Base-by-base conservation (phyloP, 2,329 filamentous ascomycete genomes). In the Ceratocystis eucalypticola region DNA sequence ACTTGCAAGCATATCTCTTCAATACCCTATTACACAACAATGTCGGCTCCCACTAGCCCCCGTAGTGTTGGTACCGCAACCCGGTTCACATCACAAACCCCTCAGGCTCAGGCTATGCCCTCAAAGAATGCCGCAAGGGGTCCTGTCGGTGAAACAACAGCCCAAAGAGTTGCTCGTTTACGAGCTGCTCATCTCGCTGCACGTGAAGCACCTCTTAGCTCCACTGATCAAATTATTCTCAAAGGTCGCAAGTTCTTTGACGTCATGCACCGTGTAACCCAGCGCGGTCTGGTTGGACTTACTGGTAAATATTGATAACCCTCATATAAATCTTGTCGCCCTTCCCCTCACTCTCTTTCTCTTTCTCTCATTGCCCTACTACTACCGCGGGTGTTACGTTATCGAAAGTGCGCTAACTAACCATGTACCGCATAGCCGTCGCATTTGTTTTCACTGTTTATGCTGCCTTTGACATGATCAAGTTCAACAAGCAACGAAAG, bases 21-120 rank as follows among this genome's bases (percentile, higher is more conserved):
- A 17, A 20, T 45, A 44, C 10, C 17, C 30, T 45, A 66, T 37
- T 59, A 12, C 25, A 48, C 30, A 48, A 68, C 68, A 71, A 79
- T 79, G 77, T 74, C 75, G 66, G 75, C 76, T 44, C 74, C 75
- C 70, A 75, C 79, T 57, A 78, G 77, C 70, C 81, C 87, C 68
- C 86, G 88, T 74, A 89, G 84, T 77, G 86, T 88, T 74, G 84
- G 84, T 71, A 89, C 92, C 75, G 89, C 89, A 70, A 94, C 89
- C 72, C 86, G 88, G 73, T 94, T 79, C 74, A 79, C 77, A 45
- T 78, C 77, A 66, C 78, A 77, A 67, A 77, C 78, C 67, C 77
- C 77, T 64, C 88, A 91, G 76, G 88, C 88, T 71, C 81, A 82
- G 70, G 84, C 84, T 70, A 88, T 88, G 74, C 75, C 80, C 53